These are phyloP conservation scores for Phoenix roebelenii DNA, from an alignment of 176 grass and related monocot genomes.

Conservation along the genomic window DNA sequence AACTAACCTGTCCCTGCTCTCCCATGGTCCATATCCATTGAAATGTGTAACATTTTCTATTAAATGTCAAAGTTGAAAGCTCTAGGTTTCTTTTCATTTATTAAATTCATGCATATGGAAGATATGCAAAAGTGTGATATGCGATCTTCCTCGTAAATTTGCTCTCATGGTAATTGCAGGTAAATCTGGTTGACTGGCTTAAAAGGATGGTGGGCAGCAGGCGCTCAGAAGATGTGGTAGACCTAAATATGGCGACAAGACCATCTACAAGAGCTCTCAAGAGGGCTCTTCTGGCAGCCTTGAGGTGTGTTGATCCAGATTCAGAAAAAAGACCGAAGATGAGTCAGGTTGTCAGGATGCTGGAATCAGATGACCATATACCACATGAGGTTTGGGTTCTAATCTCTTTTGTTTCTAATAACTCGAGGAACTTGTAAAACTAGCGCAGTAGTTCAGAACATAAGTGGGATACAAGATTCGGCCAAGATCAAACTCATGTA, in stretches of 20 bases:
- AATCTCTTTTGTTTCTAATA: not conserved
- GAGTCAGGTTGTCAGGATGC: slow-evolving; percentile 12
- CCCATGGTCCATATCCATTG: too few species aligned
- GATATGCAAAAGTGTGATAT: too few species aligned
- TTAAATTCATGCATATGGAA: too few species aligned
- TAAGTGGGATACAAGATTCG: not conserved
- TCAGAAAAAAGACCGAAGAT: slow-evolving; percentile 16
- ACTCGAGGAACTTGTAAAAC: too few species aligned
- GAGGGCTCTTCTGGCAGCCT: slow-evolving; percentile 1
- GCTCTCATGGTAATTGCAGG: slow-evolving; percentile 4
- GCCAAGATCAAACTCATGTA: too few species aligned
- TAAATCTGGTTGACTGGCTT: slow-evolving; percentile 22
- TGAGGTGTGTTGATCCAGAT: slow-evolving; percentile 11
- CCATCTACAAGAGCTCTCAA: slow-evolving; percentile 19
- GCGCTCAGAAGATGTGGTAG: slow-evolving; percentile 11
- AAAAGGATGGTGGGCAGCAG: slow-evolving; percentile 15
- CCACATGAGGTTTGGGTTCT: slow-evolving; percentile 2
- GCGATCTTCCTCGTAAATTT: not conserved
- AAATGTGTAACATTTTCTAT: too few species aligned
- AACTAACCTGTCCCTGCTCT: too few species aligned
- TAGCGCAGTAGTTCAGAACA: too few species aligned
- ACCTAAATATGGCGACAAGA: slow-evolving; percentile 4
- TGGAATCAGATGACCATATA: not conserved
- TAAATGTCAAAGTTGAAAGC: too few species aligned
- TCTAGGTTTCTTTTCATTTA: too few species aligned